These are phyloP conservation scores for Neofusicoccum umdonicola DNA, from an alignment of 2,329 filamentous ascomycete genomes.

Conservation along the genomic window DNA sequence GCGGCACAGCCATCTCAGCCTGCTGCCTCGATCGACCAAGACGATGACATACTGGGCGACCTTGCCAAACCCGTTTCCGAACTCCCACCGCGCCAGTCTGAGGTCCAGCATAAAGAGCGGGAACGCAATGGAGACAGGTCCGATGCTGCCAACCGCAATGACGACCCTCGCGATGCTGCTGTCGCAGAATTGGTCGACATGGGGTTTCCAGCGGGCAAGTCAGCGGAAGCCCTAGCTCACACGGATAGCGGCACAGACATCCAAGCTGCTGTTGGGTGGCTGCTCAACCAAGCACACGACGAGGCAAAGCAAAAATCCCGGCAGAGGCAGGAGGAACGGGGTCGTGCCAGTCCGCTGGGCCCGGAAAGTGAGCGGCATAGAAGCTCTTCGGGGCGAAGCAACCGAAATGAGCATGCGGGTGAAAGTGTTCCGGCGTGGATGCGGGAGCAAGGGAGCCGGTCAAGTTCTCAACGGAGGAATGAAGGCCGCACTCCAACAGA, in stretches of 20 bases:
- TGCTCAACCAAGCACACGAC: slow-evolving; percentile 86
- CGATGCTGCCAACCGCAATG: slow-evolving; percentile 20
- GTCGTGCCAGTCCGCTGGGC: slow-evolving; percentile 26
- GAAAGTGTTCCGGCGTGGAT: slow-evolving; percentile 58
- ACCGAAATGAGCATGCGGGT: slow-evolving; percentile 17
- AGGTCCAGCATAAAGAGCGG: not conserved
- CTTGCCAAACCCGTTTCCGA: slow-evolving; percentile 59
- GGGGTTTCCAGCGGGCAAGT: slow-evolving; percentile 84
- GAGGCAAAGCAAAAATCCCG: slow-evolving; percentile 71
- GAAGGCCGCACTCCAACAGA: slow-evolving; percentile 57
- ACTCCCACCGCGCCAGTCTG: slow-evolving; percentile 38
- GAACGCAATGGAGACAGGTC: not conserved
- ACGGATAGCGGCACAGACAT: slow-evolving; percentile 78
- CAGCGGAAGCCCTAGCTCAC: slow-evolving; percentile 74
- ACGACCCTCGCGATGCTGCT: slow-evolving; percentile 67
- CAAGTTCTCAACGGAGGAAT: slow-evolving; percentile 46
- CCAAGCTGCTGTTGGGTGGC: slow-evolving; percentile 82
- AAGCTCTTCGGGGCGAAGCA: slow-evolving; percentile 27
- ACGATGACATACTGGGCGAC: slow-evolving; percentile 62
- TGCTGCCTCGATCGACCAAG: slow-evolving; percentile 22
- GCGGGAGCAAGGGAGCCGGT: slow-evolving; percentile 55
- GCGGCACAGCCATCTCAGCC: slow-evolving; percentile 25
- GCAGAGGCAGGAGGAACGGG: slow-evolving; percentile 29
- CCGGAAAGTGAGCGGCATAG: slow-evolving; percentile 18
- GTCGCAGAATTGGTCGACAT: slow-evolving; percentile 91